These are phyloP conservation scores for Annona cherimola DNA, from an alignment of 164 flowering plant genomes.

Conservation along the genomic window DNA sequence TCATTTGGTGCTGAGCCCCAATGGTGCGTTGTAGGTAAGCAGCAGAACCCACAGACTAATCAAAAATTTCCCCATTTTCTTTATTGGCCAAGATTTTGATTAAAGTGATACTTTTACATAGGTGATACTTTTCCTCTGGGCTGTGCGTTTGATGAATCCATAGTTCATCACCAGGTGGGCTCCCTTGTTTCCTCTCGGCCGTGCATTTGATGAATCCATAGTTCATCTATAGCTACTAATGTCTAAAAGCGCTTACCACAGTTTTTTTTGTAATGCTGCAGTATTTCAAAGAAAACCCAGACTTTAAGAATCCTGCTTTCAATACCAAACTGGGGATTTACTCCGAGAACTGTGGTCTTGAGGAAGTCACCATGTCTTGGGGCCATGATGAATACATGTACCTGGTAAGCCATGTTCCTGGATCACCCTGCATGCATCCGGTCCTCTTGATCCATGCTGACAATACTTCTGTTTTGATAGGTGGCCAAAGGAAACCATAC, in stretches of 20 bases:
- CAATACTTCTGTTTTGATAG: constrained; percentile 14
- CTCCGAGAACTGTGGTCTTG: constrained; percentile 54
- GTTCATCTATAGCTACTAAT: not conserved
- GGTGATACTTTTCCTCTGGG: constrained; percentile 81
- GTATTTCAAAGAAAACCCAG: constrained; percentile 57
- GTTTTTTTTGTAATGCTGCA: constrained; percentile 9
- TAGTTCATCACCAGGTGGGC: constrained; percentile 62
- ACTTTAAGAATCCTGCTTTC: constrained; percentile 39
- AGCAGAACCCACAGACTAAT: too few relatives aligned
- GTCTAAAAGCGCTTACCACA: not conserved
- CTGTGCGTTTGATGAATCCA: constrained; percentile 60
- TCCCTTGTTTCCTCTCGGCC: not conserved
- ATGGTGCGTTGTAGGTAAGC: constrained; percentile 39
- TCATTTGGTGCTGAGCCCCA: constrained; percentile 34
- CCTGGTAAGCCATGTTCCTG: constrained; percentile 32
- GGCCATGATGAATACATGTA: constrained; percentile 86
- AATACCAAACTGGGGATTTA: constrained; percentile 56
- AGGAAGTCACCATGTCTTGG: constrained; percentile 65
- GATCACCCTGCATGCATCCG: not conserved
- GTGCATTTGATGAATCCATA: not conserved
- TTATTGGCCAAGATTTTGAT: not conserved
- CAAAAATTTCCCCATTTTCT: not conserved
- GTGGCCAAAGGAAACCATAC: constrained; percentile 58
- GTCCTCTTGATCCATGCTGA: not conserved
- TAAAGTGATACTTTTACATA: constrained; percentile 6